Evolutionary conservation across 176 grass and related monocot species (phyloP).

Genomic region (Saccharum spontaneum): DNA sequence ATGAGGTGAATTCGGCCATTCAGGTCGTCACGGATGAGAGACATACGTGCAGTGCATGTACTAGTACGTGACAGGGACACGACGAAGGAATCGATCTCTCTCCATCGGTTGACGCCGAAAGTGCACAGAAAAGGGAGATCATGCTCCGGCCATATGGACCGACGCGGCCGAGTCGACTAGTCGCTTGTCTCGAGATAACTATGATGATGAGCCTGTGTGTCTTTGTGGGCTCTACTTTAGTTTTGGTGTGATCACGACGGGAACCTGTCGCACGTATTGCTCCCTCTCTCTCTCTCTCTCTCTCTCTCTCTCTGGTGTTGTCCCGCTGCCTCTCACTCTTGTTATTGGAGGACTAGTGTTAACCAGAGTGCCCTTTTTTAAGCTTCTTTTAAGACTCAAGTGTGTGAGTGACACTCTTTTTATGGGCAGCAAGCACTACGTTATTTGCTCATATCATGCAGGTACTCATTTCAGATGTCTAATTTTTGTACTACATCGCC

Average conservation of each 20-base stretch:
- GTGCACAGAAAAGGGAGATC: conserved; percentile 38
- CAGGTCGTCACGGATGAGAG: not conserved
- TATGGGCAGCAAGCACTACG: conserved; percentile 14
- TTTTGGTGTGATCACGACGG: conserved; percentile 41
- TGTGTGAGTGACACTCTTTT: not conserved
- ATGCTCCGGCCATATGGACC: not conserved
- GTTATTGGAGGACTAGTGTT: not conserved
- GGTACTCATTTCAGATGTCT: not conserved
- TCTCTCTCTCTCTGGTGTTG: not conserved
- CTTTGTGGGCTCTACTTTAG: conserved; percentile 32
- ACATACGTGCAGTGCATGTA: not conserved
- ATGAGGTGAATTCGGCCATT: not conserved
- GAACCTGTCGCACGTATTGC: conserved; percentile 48
- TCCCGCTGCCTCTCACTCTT: not conserved
- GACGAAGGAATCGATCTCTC: conserved; percentile 38
- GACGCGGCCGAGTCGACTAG: not conserved
- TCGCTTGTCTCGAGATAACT: conserved; percentile 11
- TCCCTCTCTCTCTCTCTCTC: too few species aligned
- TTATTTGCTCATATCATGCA: not conserved
- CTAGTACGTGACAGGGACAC: conserved; percentile 34
- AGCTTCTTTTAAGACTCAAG: not conserved
- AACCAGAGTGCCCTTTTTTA: not conserved
- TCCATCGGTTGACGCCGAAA: conserved; percentile 51
- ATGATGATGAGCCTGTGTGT: not conserved
- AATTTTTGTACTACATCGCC: not conserved